Base-by-base conservation (phyloP, 75 land plant genomes). In the Cupressus sempervirens region DNA sequence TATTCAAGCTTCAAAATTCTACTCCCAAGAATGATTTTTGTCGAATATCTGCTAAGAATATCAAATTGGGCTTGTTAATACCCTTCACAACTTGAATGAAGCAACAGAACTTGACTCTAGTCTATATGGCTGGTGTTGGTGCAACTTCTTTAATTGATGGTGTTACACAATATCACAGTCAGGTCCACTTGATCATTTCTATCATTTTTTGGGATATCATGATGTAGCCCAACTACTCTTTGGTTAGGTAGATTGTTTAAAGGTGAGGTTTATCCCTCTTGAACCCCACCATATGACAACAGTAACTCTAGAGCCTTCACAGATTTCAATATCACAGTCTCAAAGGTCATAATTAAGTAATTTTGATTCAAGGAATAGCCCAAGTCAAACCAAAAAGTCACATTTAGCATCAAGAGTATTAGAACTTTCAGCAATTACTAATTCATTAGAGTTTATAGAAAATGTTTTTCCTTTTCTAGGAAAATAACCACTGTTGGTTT, bases 81-180 rank as follows among this genome's bases (percentile, higher is more conserved):
- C n/a, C n/a, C n/a, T n/a, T n/a, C n/a, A 98, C 83, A 96, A 97
- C 86, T 87, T 98, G 86, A 98, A 95, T 91, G 99, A 98, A 91
- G 99, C 99, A 76, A 85, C 97, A 82, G 94, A 97, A 8, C 86
- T 98, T 43, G 99, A 92, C 41, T 86, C 94, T n/a, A n/a, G n/a
- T n/a, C n/a, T n/a, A n/a, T 14, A 76, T 86, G 50, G 82, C 91
- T 58, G 86, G 87, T 72, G 88, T 85, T 3, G 89, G 91, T 72
- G 90, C 86, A 70, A 70, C 88, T 62, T 40, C 87, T 80, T 76
- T 75, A 48, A 80, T n/a, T 18, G 94, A 91, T 83, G 88, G 89
- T 80, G 45, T 85, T 30, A 18, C 80, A 56, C 88, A 88, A 18
- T 89, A 91, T 87, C 94, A 82, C 92, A 93, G 34, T 95, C 97